Conservation (phyloP, 768 basidiomycete genomes). For the Polyporus arcularius region DNA sequence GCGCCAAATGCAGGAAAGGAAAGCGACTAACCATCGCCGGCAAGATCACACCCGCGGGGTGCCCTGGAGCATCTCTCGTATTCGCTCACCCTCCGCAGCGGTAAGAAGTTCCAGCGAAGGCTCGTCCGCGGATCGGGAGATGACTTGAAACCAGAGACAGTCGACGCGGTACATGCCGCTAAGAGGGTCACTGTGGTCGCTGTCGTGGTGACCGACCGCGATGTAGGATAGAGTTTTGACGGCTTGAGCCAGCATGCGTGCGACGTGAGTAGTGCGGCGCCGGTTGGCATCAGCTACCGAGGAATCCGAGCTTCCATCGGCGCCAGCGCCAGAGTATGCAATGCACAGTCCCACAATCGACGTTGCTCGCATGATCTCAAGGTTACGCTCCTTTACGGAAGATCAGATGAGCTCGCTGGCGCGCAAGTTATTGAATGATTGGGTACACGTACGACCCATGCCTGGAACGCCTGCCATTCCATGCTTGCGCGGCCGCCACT, state of each 20-base stretch:
- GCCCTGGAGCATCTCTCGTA: conserved; percentile 11
- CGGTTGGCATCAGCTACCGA: neutral
- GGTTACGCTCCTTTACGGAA: conserved; percentile 10
- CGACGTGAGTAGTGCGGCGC: conserved; percentile 3
- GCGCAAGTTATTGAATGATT: neutral
- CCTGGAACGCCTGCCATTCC: conserved; percentile 7
- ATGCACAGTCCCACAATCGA: conserved; percentile 16
- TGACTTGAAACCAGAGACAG: conserved; percentile 14
- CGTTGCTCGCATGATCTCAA: conserved; percentile 13
- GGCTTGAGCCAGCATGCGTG: conserved; percentile 7
- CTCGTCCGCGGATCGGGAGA: conserved; percentile 9
- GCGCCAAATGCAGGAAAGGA: neutral
- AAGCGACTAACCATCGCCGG: neutral
- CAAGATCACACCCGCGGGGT: conserved; percentile 11
- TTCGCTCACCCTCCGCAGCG: conserved; percentile 9
- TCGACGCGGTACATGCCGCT: conserved; percentile 9
- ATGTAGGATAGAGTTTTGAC: conserved; percentile 15
- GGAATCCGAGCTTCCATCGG: neutral
- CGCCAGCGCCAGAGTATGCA: conserved; percentile 1
- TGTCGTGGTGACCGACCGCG: conserved; percentile 13
- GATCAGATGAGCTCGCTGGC: conserved; percentile 2
- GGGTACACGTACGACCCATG: conserved; percentile 18
- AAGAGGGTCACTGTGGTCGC: neutral
- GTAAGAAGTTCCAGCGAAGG: conserved; percentile 12
- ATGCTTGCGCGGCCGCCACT: conserved; percentile 2